These are phyloP conservation scores for Theobroma grandiflorum DNA, from an alignment of 441 rosid species.

Conservation along the genomic window DNA sequence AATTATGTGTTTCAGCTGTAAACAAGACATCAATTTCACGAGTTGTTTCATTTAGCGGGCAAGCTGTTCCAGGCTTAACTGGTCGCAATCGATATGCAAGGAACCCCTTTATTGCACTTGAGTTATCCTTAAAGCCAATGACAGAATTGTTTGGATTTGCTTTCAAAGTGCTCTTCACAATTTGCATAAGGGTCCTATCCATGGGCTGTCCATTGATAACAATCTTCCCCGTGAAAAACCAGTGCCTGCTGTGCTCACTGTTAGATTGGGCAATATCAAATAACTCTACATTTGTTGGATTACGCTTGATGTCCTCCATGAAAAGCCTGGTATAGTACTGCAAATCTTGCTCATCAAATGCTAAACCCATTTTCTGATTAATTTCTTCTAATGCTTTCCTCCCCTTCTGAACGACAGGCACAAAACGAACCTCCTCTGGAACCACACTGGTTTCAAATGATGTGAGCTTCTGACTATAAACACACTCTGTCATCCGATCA, in stretches of 20 bases:
- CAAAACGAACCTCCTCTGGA: conserved; percentile 74
- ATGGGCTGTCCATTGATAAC: conserved; percentile 85
- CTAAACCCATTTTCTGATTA: conserved; percentile 91
- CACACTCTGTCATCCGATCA: conserved; percentile 93
- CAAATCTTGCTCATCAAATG: conserved; percentile 94
- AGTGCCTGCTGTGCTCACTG: conserved; percentile 94
- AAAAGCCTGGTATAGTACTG: conserved; percentile 85
- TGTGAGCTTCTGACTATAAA: conserved; percentile 60
- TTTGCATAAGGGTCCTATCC: conserved; percentile 89
- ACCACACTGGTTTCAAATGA: conserved; percentile 78
- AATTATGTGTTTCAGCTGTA: conserved; percentile 97
- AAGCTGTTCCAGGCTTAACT: conserved; percentile 67
- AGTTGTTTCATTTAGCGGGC: conserved; percentile 55
- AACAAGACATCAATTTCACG: conserved; percentile 82
- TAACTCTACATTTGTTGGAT: conserved; percentile 90
- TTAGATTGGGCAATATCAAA: conserved; percentile 97
- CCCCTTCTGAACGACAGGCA: conserved; percentile 92
- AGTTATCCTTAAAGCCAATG: conserved; percentile 93
- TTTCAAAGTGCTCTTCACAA: conserved; percentile 92
- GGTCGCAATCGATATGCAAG: conserved; percentile 76
- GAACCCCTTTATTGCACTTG: conserved; percentile 94
- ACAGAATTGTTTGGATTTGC: conserved; percentile 86
- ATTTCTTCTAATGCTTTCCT: conserved; percentile 88
- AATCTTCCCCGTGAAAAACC: conserved; percentile 95
- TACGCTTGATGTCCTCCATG: conserved; percentile 73